These are phyloP conservation scores for Pugionium dolabratum DNA, from an alignment of 345 rosid genomes.

Conservation along the genomic window DNA sequence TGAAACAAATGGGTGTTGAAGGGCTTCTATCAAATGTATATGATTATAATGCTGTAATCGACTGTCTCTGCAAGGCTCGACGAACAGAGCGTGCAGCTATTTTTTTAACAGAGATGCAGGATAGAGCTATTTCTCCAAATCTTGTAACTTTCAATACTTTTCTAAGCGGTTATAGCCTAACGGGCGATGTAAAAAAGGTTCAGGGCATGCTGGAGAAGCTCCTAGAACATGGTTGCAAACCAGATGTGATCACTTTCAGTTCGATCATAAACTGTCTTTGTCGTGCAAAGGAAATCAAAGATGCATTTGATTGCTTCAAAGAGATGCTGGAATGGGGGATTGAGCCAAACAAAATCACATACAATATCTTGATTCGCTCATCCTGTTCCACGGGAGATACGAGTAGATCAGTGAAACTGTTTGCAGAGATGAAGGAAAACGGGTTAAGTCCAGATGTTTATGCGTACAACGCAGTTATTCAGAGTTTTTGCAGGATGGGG, in stretches of 20 bases:
- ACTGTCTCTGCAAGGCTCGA: conserved; percentile 74
- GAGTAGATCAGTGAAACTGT: conserved; percentile 52
- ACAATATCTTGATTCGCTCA: conserved; percentile 65
- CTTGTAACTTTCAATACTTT: conserved; percentile 85
- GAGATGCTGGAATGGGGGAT: conserved; percentile 90
- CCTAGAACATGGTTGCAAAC: conserved; percentile 57
- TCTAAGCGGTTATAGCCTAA: conserved; percentile 57
- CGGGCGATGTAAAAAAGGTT: conserved; percentile 50
- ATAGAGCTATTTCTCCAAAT: conserved; percentile 58
- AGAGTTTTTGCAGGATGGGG: conserved; percentile 58
- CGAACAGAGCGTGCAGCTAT: conserved; percentile 53
- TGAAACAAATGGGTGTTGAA: conserved; percentile 48
- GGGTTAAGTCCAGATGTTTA: conserved; percentile 62
- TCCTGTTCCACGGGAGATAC: conserved; percentile 58
- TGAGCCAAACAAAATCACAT: conserved; percentile 66
- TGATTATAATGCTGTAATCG: conserved; percentile 71
- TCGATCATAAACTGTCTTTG: conserved; percentile 78
- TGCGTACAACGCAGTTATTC: conserved; percentile 68
- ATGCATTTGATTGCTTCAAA: conserved; percentile 76
- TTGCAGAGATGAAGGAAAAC: conserved; percentile 59
- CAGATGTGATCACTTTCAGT: conserved; percentile 80
- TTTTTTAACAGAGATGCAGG: conserved; percentile 53
- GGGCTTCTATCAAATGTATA: conserved; percentile 55
- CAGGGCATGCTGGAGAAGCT: conserved; percentile 52
- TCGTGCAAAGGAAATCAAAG: conserved; percentile 55